Evolutionary conservation across 2,329 filamentous ascomycete genomes (phyloP).

Genomic region (Helotiales sp.): DNA sequence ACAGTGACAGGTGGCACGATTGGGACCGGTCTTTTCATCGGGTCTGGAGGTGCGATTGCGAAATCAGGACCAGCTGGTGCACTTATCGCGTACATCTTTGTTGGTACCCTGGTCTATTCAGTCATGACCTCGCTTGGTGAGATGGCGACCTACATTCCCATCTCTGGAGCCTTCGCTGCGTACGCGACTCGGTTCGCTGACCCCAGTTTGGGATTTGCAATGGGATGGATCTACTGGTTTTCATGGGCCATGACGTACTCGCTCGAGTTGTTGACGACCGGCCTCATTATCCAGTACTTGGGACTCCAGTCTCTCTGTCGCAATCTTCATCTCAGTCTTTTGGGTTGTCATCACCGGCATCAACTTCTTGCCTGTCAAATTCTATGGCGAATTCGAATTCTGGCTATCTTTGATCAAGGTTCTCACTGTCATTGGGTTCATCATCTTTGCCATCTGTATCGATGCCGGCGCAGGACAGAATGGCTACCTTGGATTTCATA

Average conservation of each 20-base stretch:
- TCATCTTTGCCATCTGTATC: slow-evolving; percentile 75
- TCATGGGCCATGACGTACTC: slow-evolving; percentile 73
- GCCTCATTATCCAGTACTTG: slow-evolving; percentile 75
- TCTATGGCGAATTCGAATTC: slow-evolving; percentile 78
- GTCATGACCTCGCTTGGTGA: slow-evolving; percentile 72
- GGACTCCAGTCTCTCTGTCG: slow-evolving; percentile 61
- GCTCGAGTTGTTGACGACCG: slow-evolving; percentile 70
- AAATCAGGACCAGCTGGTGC: slow-evolving; percentile 65
- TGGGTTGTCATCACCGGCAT: slow-evolving; percentile 67
- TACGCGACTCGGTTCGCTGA: slow-evolving; percentile 77
- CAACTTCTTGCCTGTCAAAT: slow-evolving; percentile 71
- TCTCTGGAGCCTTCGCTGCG: slow-evolving; percentile 73
- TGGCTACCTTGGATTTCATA: slow-evolving; percentile 72
- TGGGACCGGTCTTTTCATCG: slow-evolving; percentile 72
- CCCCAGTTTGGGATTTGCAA: slow-evolving; percentile 70
- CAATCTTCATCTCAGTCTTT: slow-evolving; percentile 73
- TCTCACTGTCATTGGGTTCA: slow-evolving; percentile 70
- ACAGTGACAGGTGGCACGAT: slow-evolving; percentile 56
- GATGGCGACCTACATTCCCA: slow-evolving; percentile 77
- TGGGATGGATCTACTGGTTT: slow-evolving; percentile 86
- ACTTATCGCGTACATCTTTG: slow-evolving; percentile 67
- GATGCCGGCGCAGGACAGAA: slow-evolving; percentile 69
- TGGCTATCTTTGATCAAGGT: slow-evolving; percentile 79
- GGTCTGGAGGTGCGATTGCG: slow-evolving; percentile 62
- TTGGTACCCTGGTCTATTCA: slow-evolving; percentile 72